phyloP scores from a whole-genome alignment of 176 grass and related monocot genomes.

The Bolboschoenus planiculmis region DNA sequence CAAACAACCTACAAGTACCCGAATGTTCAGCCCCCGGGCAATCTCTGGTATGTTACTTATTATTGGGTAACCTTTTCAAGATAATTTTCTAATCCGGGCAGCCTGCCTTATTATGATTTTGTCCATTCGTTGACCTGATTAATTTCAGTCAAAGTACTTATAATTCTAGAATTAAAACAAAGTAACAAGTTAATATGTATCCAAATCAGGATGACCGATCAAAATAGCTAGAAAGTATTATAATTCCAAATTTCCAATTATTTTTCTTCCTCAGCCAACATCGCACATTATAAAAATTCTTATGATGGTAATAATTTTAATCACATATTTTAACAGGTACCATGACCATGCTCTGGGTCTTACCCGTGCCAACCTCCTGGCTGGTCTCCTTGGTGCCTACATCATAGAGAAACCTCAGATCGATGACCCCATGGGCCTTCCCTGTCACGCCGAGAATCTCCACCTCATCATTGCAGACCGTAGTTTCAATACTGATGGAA shows the following conservation, averaged over 20 bases:
- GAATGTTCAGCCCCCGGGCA: neutral
- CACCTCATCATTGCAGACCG: constrained; percentile 26
- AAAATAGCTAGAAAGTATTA: too few species aligned
- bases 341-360: constrained; percentile 17
- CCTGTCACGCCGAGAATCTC: neutral
- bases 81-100: neutral
- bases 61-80: neutral
- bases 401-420: constrained; percentile 24
- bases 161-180: neutral
- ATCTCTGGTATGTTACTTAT: neutral
- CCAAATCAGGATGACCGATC: neutral
- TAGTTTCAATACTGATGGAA: constrained; percentile 24
- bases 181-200: neutral
- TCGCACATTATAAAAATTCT: neutral
- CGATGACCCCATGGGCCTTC: constrained; percentile 8
- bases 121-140: neutral
- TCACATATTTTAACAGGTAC: constrained; percentile 8
- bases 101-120: neutral
- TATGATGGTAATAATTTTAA: neutral
- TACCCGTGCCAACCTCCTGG: constrained; percentile 22
- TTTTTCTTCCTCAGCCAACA: constrained; percentile 31
- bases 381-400: constrained; percentile 24
- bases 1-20: neutral
- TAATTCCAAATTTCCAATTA: too few species aligned
- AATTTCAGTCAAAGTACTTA: neutral